phyloP scores from a whole-genome alignment of 306 rosid species.

The Vigna trinervia region DNA sequence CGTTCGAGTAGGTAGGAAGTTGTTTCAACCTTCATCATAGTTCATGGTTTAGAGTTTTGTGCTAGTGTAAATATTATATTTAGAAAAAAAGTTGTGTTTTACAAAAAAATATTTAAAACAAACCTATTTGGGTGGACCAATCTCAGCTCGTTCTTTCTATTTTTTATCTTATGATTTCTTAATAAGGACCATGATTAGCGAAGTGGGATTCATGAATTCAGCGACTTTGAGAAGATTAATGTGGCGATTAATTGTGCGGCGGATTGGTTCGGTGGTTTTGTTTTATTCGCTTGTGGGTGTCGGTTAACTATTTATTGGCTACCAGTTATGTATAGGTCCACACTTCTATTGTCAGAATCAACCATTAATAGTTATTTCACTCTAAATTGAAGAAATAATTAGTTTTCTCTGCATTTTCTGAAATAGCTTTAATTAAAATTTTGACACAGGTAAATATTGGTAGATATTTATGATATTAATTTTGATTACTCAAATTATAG shows the following conservation, averaged over 20 bases:
- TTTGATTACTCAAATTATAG: slow-evolving; percentile 4
- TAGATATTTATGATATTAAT: neutral
- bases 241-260: neutral
- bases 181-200: neutral
- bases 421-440: neutral
- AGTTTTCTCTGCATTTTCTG: neutral
- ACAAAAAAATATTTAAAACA: too few relatives aligned
- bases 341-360: neutral
- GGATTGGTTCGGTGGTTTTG: neutral
- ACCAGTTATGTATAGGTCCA: neutral
- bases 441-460: neutral
- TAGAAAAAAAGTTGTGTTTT: too few relatives aligned
- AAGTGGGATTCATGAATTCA: neutral
- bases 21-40: neutral
- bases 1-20: too few relatives aligned
- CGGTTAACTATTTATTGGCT: slow-evolving; percentile 7
- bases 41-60: neutral
- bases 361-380: neutral
- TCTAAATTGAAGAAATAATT: neutral
- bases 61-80: neutral
- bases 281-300: neutral
- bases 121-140: too few relatives aligned
- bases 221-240: neutral
- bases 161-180: too few relatives aligned
- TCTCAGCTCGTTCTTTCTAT: too few relatives aligned